Evolutionary conservation across 768 basidiomycete genomes (phyloP), one percentile per base, ranked within the genome.

Genomic region (Melanogaster broomeanus): DNA sequence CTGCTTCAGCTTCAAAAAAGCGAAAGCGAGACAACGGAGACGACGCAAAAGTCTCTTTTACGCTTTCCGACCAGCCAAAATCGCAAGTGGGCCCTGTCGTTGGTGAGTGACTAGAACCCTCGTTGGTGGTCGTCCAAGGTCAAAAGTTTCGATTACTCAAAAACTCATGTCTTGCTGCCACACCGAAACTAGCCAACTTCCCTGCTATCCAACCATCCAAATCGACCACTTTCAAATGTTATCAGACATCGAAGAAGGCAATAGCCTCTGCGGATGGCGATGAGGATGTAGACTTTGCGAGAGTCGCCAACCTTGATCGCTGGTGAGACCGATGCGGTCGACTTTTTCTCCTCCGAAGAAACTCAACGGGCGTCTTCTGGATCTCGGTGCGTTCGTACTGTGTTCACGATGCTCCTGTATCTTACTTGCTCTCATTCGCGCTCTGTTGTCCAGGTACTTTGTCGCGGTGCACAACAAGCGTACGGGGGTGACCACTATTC

Each of bases 301-400:
- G 59, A 63, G 18, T 70, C 56, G 56, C 63, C 38, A 31, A 60
- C 45, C 43, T 61, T 90, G 13, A 74, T 96, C 21, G 90, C 84
- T 0, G 95, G 88, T 5, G 93, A 96, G 72, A 89, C 90, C n/a
- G 77, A 84, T 25, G 75, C 81, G 18, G 82, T 97, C 42, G 93
- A 97, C 64, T 93, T 88, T 71, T 82, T 83, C 57, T 85, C 89
- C 48, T 76, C 82, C 24, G 77, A 80, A 22, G 81, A 84, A 60
- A 75, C 66, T 45, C 65, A 74, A 59, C 66, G 72, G 5, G 78
- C 79, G 27, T 73, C 82, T 40, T 68, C 74, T 45, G 85, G 86
- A 24, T 92, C 87, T 73, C 82, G 80, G 91, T 92, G 62, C 60
- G 84, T 72, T 41, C 44, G 47, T 52, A 13, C 13, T 34, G 8